phyloP scores from a whole-genome alignment of 441 rosid species.

The Aquilaria agallochum region DNA sequence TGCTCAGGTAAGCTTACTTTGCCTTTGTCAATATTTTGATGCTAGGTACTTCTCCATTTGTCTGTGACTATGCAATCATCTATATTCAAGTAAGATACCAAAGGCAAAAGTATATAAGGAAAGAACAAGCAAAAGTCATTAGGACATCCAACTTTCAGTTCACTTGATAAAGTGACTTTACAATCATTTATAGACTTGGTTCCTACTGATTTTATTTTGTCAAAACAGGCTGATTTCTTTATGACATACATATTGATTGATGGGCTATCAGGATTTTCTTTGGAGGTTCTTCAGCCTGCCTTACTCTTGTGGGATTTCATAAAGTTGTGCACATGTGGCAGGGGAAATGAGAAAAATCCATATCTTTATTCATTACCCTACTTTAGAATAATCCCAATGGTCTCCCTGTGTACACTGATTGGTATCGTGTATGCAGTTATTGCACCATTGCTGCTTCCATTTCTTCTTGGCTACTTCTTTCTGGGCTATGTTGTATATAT shows the following conservation, averaged over 20 bases:
- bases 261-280: conserved; percentile 81
- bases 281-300: conserved; percentile 80
- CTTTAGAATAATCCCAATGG: conserved; percentile 72
- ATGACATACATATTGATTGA: conserved; percentile 81
- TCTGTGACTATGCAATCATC: not conserved
- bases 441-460: conserved; percentile 76
- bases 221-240: conserved; percentile 74
- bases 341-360: conserved; percentile 50
- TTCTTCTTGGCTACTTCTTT: conserved; percentile 72
- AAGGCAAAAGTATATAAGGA: no score
- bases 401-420: conserved; percentile 63
- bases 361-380: conserved; percentile 75
- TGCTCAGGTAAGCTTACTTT: conserved; percentile 52
- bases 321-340: conserved; percentile 38
- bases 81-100: not conserved
- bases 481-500: conserved; percentile 73
- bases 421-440: conserved; percentile 85
- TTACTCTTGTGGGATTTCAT: conserved; percentile 55
- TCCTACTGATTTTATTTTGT: not conserved
- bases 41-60: conserved; percentile 2
- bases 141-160: no score
- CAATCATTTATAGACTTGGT: no score
- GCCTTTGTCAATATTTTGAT: not conserved
- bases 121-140: no score
- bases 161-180: no score